Percentiles rank a stretch among this genome's conserved stretches.
Conservation (phyloP, 2,329 filamentous ascomycete species). For the Calonectria hongkongensis region DNA sequence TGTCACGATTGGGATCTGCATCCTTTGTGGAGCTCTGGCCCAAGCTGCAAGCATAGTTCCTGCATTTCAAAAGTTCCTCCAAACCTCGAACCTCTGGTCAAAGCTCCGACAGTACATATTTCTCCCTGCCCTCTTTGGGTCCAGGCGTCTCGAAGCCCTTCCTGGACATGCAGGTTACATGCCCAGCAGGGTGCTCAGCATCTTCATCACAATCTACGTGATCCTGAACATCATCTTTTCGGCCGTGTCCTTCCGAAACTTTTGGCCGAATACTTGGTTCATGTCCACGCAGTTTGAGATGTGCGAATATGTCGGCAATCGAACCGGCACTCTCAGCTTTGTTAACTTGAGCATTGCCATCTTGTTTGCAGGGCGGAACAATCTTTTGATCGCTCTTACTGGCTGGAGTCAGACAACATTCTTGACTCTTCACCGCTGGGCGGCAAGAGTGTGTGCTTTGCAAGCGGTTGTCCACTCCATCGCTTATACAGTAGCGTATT, state of each 20-base stretch:
- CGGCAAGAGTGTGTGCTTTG: slow-evolving; percentile 64
- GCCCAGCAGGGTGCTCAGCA: slow-evolving; percentile 2
- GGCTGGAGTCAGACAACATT: slow-evolving; percentile 69
- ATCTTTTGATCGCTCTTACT: slow-evolving; percentile 66
- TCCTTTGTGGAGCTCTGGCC: slow-evolving; percentile 8
- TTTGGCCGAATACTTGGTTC: slow-evolving; percentile 56
- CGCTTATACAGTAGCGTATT: not conserved
- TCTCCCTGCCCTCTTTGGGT: slow-evolving; percentile 10
- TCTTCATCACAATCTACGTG: slow-evolving; percentile 64
- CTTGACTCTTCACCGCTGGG: slow-evolving; percentile 69
- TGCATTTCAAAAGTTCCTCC: not conserved
- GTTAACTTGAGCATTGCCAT: slow-evolving; percentile 62
- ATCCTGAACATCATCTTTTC: slow-evolving; percentile 62
- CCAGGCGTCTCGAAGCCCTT: slow-evolving; percentile 51
- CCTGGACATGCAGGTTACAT: slow-evolving; percentile 7
- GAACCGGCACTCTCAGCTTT: slow-evolving; percentile 63
- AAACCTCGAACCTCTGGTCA: slow-evolving; percentile 11
- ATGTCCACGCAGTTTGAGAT: slow-evolving; percentile 53
- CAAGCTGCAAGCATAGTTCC: slow-evolving; percentile 4
- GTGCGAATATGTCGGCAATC: slow-evolving; percentile 60
- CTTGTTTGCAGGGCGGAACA: slow-evolving; percentile 67
- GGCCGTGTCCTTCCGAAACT: slow-evolving; percentile 53
- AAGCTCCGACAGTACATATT: slow-evolving; percentile 24
- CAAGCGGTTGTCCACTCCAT: slow-evolving; percentile 67
- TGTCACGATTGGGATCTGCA: not conserved